These are phyloP conservation scores for Chamaenerion angustifolium DNA, from an alignment of 345 rosid species.

Conservation along the genomic window DNA sequence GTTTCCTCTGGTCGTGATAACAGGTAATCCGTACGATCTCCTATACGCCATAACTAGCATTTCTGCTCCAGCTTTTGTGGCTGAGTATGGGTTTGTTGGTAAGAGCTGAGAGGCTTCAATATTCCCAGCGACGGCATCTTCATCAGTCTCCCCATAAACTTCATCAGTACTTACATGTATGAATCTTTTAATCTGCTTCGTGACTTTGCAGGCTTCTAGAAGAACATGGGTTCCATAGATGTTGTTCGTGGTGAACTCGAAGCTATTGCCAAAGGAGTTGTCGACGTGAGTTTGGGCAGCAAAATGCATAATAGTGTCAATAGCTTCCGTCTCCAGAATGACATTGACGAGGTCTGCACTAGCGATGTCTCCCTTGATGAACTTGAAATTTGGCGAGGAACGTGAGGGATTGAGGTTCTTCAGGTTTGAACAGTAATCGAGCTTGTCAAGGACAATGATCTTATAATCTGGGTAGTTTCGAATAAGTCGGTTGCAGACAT, in stretches of 20 bases:
- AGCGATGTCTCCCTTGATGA: slow-evolving; percentile 35
- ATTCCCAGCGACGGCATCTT: slow-evolving; percentile 37
- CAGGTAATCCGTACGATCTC: slow-evolving; percentile 36
- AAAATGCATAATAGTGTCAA: slow-evolving; percentile 41
- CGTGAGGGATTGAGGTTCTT: slow-evolving; percentile 31
- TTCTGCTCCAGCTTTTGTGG: slow-evolving; percentile 40
- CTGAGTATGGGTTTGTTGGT: slow-evolving; percentile 37
- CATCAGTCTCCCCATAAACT: slow-evolving; percentile 39
- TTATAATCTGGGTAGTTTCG: slow-evolving; percentile 37
- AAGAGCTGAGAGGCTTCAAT: slow-evolving; percentile 40
- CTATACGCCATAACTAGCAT: slow-evolving; percentile 46
- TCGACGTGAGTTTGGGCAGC: slow-evolving; percentile 42
- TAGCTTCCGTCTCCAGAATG: slow-evolving; percentile 36
- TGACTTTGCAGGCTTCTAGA: slow-evolving; percentile 37
- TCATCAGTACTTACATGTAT: slow-evolving; percentile 43
- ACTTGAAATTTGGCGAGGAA: slow-evolving; percentile 27
- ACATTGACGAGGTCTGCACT: slow-evolving; percentile 39
- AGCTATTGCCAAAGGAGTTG: slow-evolving; percentile 38
- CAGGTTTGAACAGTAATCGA: slow-evolving; percentile 33
- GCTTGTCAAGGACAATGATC: slow-evolving; percentile 36
- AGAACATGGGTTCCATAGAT: slow-evolving; percentile 40
- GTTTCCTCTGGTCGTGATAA: slow-evolving; percentile 38
- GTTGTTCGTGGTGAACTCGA: slow-evolving; percentile 38
- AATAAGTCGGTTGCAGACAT: slow-evolving; percentile 38
- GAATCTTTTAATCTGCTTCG: slow-evolving; percentile 35